Base-by-base conservation (phyloP, 2,329 filamentous ascomycete genomes). In the Calcarisporium arbuscula region DNA sequence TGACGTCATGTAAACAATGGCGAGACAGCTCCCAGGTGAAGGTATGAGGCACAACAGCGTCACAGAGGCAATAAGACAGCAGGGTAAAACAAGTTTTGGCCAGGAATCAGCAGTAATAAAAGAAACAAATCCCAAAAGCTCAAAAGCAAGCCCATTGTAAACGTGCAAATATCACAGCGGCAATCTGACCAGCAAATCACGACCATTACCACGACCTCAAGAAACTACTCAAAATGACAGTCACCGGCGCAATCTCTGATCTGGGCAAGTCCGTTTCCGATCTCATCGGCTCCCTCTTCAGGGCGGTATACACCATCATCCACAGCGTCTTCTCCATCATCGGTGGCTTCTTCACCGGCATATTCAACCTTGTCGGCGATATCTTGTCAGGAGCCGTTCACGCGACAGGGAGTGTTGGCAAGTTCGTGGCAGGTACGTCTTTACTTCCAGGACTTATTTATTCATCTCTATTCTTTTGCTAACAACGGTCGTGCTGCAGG, bases 121-220 rank as follows among this genome's bases (percentile, higher is more conserved):
- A n/a, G n/a, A n/a, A n/a, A n/a, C n/a, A n/a, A n/a, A n/a, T n/a
- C n/a, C n/a, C n/a, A n/a, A n/a, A n/a, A n/a, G n/a, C n/a, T n/a
- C n/a, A n/a, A 34, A 33, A 10, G 31, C 17, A 32, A n/a, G 30
- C n/a, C n/a, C n/a, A n/a, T n/a, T n/a, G n/a, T n/a, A n/a, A n/a
- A n/a, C n/a, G n/a, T n/a, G n/a, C n/a, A n/a, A n/a, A n/a, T n/a
- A n/a, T n/a, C n/a, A n/a, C n/a, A n/a, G n/a, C n/a, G n/a, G n/a
- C n/a, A n/a, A n/a, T n/a, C n/a, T n/a, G n/a, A n/a, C n/a, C n/a
- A n/a, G n/a, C n/a, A n/a, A n/a, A n/a, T n/a, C n/a, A n/a, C 28
- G 56, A 62, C 43, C 50, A 65, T 31, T 47, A 64, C 49, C 60
- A 55, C 44, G 64, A 59, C 48, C 50, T 65, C 47, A 63, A 58